Evolutionary conservation across 768 basidiomycete genomes (phyloP), one percentile per base, ranked within the genome.

Genomic region (Lactarius hatsudake): DNA sequence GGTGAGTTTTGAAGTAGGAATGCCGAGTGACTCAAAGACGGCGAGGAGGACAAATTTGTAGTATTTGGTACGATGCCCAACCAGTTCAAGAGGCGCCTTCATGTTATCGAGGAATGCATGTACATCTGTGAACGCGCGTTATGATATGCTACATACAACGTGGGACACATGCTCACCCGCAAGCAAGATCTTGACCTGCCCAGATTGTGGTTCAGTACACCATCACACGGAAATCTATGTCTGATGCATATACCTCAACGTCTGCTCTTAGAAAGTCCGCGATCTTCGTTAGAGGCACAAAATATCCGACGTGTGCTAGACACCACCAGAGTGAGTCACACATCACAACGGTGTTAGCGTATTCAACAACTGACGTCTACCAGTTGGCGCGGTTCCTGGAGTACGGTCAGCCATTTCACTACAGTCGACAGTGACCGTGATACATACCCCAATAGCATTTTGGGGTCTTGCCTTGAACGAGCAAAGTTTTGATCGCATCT

Each of bases 61-160:
- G 86, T 96, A 99, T 72, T 89, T 87, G 66, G 90, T 92, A 34
- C 96, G 85, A 78, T 95, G 84, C 0, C 83, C 84, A 57, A 99
- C 94, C 65, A 97, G 91, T 58, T 95, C 94, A 1, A 96, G 79
- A 0, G 96, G 96, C 0, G 97, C 96, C 78, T 99, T 99, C 72
- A 96, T 81, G 74, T 98, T 97, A 76, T 99, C 97, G 57, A 99
- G 86, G 81, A 98, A 98, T 8, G 95, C 97, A 73, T 98, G 97
- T 17, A 98, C 86, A 75, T 97, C 94, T 93, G 74, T 5, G 26
- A 48, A 43, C 57, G 8, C 72, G 3, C 67, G 60, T 30, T 63
- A 61, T 20, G 57, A 51, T 42, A 18, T 59, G 43, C 13, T 8
- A 17, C 28, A 51, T 54, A 20, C 58, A 23, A 30, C 58, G 51